phyloP scores from a whole-genome alignment of 75 land plant genomes.

The Cunninghamia lanceolata region DNA sequence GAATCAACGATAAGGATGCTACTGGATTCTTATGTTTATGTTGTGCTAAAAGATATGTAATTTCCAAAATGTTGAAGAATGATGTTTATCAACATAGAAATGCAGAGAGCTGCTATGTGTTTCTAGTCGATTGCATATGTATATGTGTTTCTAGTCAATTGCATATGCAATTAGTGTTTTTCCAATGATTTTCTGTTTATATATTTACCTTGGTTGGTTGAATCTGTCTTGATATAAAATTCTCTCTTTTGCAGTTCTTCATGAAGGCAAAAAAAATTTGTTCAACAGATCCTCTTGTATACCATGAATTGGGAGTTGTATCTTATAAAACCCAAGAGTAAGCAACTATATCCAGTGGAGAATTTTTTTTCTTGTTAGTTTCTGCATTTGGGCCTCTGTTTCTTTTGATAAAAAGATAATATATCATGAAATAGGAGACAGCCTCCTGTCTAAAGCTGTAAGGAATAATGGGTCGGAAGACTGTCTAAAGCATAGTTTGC shows the following conservation, averaged over 20 bases:
- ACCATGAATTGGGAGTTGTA: conserved; percentile 95
- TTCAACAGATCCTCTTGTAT: conserved; percentile 91
- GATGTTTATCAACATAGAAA: neutral
- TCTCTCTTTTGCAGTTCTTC: conserved; percentile 65
- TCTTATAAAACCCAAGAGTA: conserved; percentile 94
- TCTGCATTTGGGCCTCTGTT: neutral
- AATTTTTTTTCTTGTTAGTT: neutral
- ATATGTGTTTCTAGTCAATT: neutral
- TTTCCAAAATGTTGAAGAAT: neutral
- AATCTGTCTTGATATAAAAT: neutral
- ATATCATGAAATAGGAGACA: too few species aligned
- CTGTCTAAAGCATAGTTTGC: too few species aligned
- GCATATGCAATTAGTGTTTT: neutral
- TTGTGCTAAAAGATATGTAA: neutral
- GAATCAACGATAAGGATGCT: neutral
- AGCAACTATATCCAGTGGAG: conserved; percentile 8
- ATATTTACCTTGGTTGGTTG: neutral
- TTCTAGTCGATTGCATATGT: neutral
- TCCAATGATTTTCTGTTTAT: neutral
- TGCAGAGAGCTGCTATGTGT: neutral
- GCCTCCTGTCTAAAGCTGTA: too few species aligned
- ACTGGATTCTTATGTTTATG: neutral
- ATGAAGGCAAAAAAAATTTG: conserved; percentile 88
- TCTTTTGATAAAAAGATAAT: neutral
- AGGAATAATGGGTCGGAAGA: too few species aligned